A percentile compares a stretch with the other conserved stretches of the same genome.
Conservation (phyloP, 441 rosid genomes). For the Populus hybrid region DNA sequence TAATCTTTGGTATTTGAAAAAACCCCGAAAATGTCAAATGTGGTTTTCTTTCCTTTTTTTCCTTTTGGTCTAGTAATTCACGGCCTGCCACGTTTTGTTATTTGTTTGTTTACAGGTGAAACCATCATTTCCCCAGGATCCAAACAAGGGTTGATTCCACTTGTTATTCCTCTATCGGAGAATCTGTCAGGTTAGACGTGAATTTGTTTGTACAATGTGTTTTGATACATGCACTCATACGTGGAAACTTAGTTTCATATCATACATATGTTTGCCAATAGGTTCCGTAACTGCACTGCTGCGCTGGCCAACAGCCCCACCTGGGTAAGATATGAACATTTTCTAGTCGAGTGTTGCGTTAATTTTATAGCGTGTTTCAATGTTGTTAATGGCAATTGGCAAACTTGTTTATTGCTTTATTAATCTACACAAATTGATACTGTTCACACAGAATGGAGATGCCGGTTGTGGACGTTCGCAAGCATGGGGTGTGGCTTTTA, state of each 20-base stretch:
- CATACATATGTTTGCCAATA: conserved; percentile 16
- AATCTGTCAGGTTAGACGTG: conserved; percentile 49
- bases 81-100: conserved; percentile 1
- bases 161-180: conserved; percentile 67
- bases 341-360: background rate
- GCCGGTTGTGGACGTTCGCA: conserved; percentile 84
- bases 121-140: conserved; percentile 66
- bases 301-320: conserved; percentile 92
- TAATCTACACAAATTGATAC: conserved; percentile 24
- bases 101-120: conserved; percentile 46
- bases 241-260: conserved; percentile 6
- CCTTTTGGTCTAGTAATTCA: background rate
- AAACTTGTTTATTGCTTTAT: conserved; percentile 5
- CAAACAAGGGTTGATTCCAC: conserved; percentile 67
- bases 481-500: conserved; percentile 77
- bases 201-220: background rate
- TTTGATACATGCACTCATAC: background rate
- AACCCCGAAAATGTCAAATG: background rate
- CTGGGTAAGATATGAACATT: conserved; percentile 44
- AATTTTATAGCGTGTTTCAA: background rate
- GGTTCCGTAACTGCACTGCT: conserved; percentile 72
- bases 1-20: background rate
- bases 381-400: background rate
- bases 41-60: background rate
- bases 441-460: conserved; percentile 71